Percentiles rank a stretch among this genome's conserved stretches.
These are phyloP conservation scores for Penicillium malachiteum DNA, from an alignment of 495 filamentous ascomycete species.

Conservation along the genomic window DNA sequence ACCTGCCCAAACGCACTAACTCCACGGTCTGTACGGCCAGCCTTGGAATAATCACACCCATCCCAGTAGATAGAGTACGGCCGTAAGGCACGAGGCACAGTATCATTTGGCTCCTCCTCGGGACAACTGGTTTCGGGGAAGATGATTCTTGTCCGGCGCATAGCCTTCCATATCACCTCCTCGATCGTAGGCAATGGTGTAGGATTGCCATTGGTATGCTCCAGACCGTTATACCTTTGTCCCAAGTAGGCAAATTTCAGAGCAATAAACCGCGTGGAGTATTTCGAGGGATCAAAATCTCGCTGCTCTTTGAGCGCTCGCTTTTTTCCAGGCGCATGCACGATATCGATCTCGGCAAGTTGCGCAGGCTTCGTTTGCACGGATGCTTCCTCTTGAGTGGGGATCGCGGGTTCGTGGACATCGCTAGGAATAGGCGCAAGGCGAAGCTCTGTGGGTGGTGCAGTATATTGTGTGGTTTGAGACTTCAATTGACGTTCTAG, in stretches of 20 bases:
- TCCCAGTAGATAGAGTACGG: slow-evolving; percentile 65
- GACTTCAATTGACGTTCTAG: slow-evolving; percentile 62
- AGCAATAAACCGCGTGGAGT: slow-evolving; percentile 80
- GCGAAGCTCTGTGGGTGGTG: slow-evolving; percentile 13
- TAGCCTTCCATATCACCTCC: slow-evolving; percentile 86
- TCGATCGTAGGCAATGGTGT: slow-evolving; percentile 80
- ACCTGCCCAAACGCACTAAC: slow-evolving; percentile 98
- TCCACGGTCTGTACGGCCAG: slow-evolving; percentile 86
- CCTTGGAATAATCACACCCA: slow-evolving; percentile 86
- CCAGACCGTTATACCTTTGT: slow-evolving; percentile 85
- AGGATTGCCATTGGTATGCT: slow-evolving; percentile 66
- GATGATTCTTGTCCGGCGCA: slow-evolving; percentile 77
- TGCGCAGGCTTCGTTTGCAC: slow-evolving; percentile 23
- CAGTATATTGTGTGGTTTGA: slow-evolving; percentile 41
- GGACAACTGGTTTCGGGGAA: slow-evolving; percentile 55
- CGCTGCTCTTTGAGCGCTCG: slow-evolving; percentile 38
- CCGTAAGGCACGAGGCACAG: slow-evolving; percentile 25
- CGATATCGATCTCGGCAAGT: slow-evolving; percentile 28
- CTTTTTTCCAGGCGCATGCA: slow-evolving; percentile 19
- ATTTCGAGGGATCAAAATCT: slow-evolving; percentile 73
- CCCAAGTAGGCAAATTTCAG: slow-evolving; percentile 94
- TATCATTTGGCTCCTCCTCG: slow-evolving; percentile 30
- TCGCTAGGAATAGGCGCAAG: slow-evolving; percentile 18
- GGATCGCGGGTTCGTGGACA: slow-evolving; percentile 23
- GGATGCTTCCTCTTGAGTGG: slow-evolving; percentile 5